phyloP scores from a whole-genome alignment of 1,284 basidiomycete species.

The Trametes hirsuta region DNA sequence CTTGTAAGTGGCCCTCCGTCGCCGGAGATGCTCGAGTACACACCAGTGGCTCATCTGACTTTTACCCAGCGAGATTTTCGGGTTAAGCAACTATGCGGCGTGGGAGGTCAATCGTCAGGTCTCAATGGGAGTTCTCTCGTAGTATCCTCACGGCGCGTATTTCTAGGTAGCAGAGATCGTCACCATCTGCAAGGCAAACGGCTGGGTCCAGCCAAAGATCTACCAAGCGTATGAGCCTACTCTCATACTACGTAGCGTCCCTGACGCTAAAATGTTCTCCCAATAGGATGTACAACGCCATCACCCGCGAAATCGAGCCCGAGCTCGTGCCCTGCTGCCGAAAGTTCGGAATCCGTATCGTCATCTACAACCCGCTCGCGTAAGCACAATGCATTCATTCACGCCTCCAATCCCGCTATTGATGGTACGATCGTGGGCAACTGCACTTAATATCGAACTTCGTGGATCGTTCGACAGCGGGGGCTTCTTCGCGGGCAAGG shows the following conservation, averaged over 20 bases:
- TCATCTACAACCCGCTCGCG: constrained; percentile 57
- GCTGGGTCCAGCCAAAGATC: constrained; percentile 54
- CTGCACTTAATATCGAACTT: no score
- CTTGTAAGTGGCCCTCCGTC: constrained; percentile 39
- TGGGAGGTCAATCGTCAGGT: constrained; percentile 38
- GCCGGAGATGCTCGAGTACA: no score
- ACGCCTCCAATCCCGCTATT: background rate
- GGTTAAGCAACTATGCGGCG: constrained; percentile 51
- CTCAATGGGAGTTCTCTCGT: background rate
- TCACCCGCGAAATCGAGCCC: constrained; percentile 55
- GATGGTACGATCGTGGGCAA: background rate
- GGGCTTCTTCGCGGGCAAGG: constrained; percentile 51
- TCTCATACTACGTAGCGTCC: background rate
- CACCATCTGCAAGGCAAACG: constrained; percentile 52
- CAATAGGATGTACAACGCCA: constrained; percentile 53
- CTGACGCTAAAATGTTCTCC: background rate
- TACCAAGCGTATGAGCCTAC: constrained; percentile 46
- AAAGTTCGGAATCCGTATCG: constrained; percentile 56
- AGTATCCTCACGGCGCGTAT: background rate
- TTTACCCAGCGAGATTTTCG: constrained; percentile 46
- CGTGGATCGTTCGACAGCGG: constrained; percentile 29
- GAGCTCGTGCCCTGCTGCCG: constrained; percentile 60
- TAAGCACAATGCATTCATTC: constrained; percentile 24
- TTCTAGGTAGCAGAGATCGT: constrained; percentile 56
- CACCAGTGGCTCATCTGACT: no score